Evolutionary conservation across 2,329 filamentous ascomycete genomes (phyloP), one percentile per base, ranked within the genome.

Genomic region (Tympanopsis confertula): DNA sequence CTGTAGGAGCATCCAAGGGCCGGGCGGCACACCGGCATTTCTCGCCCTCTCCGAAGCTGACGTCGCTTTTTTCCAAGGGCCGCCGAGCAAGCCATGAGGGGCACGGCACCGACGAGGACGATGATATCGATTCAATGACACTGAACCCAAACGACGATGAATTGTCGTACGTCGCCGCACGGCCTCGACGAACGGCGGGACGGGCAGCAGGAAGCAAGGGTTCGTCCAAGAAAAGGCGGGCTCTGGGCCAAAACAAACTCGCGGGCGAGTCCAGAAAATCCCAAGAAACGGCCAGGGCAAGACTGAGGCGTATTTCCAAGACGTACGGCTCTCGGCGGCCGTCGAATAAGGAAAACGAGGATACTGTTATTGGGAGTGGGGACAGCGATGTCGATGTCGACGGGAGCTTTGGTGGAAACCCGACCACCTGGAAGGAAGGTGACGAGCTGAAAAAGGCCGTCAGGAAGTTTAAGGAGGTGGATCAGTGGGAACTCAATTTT

Each of bases 391-490:
- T n/a, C n/a, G n/a, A n/a, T n/a, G n/a, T n/a, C n/a, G n/a, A n/a
- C n/a, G n/a, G n/a, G n/a, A n/a, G n/a, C n/a, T n/a, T n/a, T n/a
- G n/a, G n/a, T n/a, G 45, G 13, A 55, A 56, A 1, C 54, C 51
- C 2, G 55, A 52, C 1, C 53, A 47, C 46, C 18, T 51, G 41
- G 13, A 51, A 47, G 4, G 57, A 56, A 43, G 46, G 67, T 18
- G 55, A 68, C 30, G 74, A 78, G 61, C 59, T 83, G 42, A 72
- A 71, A 55, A 61, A 66, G 36, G 72, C 74, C 29, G 64, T 64
- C 7, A 67, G 62, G 51, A 82, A 82, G 56, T 83, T 83, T 48
- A 66, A 71, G 52, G 78, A 82, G 56, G 78, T 83, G 29, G 78
- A 83, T 52, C 63, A 68, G 56, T 83, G 77, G 76, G 66, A 78